phyloP scores from a whole-genome alignment of 768 basidiomycete genomes.

The Suillus americanus region DNA sequence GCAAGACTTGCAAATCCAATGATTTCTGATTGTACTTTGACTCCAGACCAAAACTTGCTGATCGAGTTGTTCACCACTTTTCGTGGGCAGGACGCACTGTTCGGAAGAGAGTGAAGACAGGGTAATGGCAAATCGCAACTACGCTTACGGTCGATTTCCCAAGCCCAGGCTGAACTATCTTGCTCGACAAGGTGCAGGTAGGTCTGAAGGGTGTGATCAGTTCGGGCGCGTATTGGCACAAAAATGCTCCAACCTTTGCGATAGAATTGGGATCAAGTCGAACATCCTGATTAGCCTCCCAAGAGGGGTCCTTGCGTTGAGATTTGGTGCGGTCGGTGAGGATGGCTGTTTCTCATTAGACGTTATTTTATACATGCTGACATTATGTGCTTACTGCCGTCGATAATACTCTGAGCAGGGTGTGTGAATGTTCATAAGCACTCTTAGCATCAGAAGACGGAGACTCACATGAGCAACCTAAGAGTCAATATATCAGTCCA shows the following conservation, averaged over 20 bases:
- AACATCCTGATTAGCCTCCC: conserved; percentile 44
- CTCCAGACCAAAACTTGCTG: not conserved
- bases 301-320: conserved; percentile 32
- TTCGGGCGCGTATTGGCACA: not conserved
- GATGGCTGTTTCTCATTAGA: not conserved
- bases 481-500: conserved; percentile 5
- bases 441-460: not conserved
- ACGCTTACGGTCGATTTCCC: conserved; percentile 74
- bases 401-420: not conserved
- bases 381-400: not conserved
- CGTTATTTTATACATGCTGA: not conserved
- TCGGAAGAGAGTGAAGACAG: not conserved
- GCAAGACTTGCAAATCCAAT: not conserved
- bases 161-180: conserved; percentile 72
- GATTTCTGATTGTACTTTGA: not conserved
- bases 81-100: conserved; percentile 54
- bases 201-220: conserved; percentile 38
- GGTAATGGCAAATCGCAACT: not conserved
- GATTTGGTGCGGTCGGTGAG: conserved; percentile 35
- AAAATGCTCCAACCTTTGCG: conserved; percentile 49
- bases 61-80: conserved; percentile 40
- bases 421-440: not conserved
- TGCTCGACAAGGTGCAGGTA: conserved; percentile 69
- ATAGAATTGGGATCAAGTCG: conserved; percentile 67
- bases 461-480: conserved; percentile 66